Evolutionary conservation across 495 filamentous ascomycete genomes (phyloP).

Genomic region (Penicillium steckii): DNA sequence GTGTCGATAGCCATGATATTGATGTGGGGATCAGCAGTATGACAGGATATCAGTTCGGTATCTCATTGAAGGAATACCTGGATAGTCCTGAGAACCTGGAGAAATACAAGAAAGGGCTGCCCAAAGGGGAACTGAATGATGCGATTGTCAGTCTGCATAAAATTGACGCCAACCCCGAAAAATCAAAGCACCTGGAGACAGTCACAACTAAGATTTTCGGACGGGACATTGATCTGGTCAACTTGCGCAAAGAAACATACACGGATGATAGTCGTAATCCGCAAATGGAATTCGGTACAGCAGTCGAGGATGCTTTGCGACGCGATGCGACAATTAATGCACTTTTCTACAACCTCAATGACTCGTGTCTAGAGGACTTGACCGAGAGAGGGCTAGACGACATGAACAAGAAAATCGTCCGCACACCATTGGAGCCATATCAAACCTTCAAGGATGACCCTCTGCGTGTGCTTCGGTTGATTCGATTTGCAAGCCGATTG

Average conservation of each 20-base stretch:
- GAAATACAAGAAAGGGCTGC: conserved; percentile 42
- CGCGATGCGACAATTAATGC: conserved; percentile 95
- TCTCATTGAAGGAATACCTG: conserved; percentile 60
- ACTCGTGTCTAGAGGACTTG: conserved; percentile 75
- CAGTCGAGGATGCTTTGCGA: conserved; percentile 83
- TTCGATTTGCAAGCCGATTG: conserved; percentile 86
- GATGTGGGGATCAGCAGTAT: conserved; percentile 93
- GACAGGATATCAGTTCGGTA: conserved; percentile 83
- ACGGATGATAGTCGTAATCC: conserved; percentile 82
- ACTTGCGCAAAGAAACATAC: conserved; percentile 90
- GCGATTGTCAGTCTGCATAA: conserved; percentile 60
- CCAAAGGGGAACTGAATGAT: conserved; percentile 32
- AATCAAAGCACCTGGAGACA: conserved; percentile 96
- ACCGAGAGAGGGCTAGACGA: conserved; percentile 72
- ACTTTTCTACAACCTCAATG: conserved; percentile 90
- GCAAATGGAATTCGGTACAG: conserved; percentile 88
- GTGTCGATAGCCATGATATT: conserved; percentile 80
- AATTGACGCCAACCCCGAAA: conserved; percentile 89
- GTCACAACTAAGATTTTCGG: conserved; percentile 83
- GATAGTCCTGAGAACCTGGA: conserved; percentile 53
- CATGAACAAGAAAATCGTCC: conserved; percentile 67
- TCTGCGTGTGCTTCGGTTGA: conserved; percentile 80
- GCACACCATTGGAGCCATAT: conserved; percentile 83
- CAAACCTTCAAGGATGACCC: conserved; percentile 97
- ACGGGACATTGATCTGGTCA: conserved; percentile 90